Conservation (phyloP, 2,329 filamentous ascomycete genomes). For the Pseudogymnoascus sp. region DNA sequence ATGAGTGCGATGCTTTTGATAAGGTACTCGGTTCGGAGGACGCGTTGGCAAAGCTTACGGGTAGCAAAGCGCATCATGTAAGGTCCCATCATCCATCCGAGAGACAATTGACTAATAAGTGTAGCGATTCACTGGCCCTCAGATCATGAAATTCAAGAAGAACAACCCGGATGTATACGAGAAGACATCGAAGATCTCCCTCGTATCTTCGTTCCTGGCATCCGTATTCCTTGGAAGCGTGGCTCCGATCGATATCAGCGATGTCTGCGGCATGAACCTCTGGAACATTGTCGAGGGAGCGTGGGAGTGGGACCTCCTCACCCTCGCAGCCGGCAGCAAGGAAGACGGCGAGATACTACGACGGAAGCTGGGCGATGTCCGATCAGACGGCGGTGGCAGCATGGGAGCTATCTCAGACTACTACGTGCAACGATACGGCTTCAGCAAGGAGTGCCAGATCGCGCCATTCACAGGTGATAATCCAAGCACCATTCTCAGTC, state of each 20-base stretch:
- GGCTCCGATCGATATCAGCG: conserved; percentile 86
- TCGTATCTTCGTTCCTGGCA: conserved; percentile 91
- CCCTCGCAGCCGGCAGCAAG: conserved; percentile 52
- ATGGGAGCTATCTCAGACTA: conserved; percentile 72
- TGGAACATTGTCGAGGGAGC: conserved; percentile 74
- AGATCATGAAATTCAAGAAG: conserved; percentile 81
- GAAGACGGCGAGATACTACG: conserved; percentile 56
- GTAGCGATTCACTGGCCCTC: conserved; percentile 91
- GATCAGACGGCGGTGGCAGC: conserved; percentile 70
- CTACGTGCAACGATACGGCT: conserved; percentile 72
- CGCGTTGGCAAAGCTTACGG: conserved; percentile 70
- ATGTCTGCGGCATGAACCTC: conserved; percentile 94
- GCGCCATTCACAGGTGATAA: conserved; percentile 93
- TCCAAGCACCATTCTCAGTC: conserved; percentile 84
- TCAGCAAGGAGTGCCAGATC: conserved; percentile 66
- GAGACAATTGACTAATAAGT: background rate
- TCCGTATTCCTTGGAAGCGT: conserved; percentile 80
- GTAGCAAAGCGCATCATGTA: conserved; percentile 91
- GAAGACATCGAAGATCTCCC: conserved; percentile 75
- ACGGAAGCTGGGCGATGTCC: conserved; percentile 72
- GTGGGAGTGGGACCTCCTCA: conserved; percentile 70
- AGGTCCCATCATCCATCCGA: conserved; percentile 28
- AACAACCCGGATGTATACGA: conserved; percentile 76
- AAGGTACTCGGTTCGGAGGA: conserved; percentile 57
- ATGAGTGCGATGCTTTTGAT: conserved; percentile 86